These are phyloP conservation scores for Raffaelea ambrosiae DNA, from an alignment of 2,329 filamentous ascomycete species.

Conservation along the genomic window DNA sequence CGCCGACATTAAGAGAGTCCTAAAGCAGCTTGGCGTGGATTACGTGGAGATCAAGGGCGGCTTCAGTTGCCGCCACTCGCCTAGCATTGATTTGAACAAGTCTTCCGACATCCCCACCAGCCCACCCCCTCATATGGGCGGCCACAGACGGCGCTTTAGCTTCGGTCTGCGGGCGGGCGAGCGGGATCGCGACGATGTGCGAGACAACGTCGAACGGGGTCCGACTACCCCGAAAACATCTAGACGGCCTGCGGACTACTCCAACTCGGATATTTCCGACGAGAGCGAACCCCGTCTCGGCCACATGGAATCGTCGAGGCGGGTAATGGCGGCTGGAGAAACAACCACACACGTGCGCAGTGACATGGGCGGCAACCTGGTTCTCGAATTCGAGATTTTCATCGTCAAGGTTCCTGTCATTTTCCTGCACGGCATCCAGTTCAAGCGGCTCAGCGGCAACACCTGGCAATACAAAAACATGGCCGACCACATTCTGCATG, in stretches of 20 bases:
- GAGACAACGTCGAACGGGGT: conserved; percentile 44
- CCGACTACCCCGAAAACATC: conserved; percentile 39
- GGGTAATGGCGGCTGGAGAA: conserved; percentile 56
- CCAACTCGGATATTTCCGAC: conserved; percentile 79
- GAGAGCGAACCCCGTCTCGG: conserved; percentile 57
- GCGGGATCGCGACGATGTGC: conserved; percentile 53
- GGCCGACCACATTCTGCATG: conserved; percentile 88
- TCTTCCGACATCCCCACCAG: conserved; percentile 57
- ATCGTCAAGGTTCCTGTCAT: conserved; percentile 96
- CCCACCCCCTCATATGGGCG: conserved; percentile 39
- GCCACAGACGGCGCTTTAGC: conserved; percentile 72
- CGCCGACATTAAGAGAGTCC: conserved; percentile 79
- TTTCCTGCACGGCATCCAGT: conserved; percentile 89
- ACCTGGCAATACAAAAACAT: conserved; percentile 99
- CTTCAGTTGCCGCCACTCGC: conserved; percentile 79
- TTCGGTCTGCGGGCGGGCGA: conserved; percentile 59
- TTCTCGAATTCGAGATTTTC: conserved; percentile 87
- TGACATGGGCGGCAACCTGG: conserved; percentile 76
- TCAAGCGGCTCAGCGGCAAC: conserved; percentile 91
- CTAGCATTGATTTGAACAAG: conserved; percentile 80
- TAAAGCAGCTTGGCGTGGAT: conserved; percentile 82
- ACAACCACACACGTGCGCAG: conserved; percentile 88
- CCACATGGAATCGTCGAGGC: conserved; percentile 33
- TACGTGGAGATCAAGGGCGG: conserved; percentile 89
- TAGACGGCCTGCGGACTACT: conserved; percentile 55